Conservation (phyloP, 331 rosid species). For the Acacia concinna region DNA sequence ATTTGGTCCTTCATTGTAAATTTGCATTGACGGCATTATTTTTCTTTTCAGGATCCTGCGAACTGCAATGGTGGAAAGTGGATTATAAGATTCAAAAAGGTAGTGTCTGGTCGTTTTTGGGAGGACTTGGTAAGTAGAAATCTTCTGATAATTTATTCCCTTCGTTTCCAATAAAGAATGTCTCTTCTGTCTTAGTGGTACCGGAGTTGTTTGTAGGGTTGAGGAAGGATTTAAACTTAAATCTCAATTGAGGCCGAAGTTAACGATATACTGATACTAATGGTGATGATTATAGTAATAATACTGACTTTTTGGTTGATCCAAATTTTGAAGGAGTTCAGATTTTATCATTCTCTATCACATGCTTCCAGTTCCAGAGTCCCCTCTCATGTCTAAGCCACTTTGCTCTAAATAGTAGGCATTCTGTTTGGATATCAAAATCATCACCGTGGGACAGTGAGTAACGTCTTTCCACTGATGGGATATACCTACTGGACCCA, state of each 20-base stretch:
- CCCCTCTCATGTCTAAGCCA: not conserved
- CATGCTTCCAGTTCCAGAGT: not conserved
- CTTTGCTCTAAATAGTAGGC: not conserved
- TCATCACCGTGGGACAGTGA: not conserved
- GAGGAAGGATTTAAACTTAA: not conserved
- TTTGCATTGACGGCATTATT: not conserved
- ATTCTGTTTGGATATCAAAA: not conserved
- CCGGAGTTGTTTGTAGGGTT: not conserved
- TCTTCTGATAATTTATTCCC: not conserved
- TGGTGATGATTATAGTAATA: not conserved
- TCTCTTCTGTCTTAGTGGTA: not conserved
- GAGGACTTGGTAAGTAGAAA: slow-evolving; percentile 81
- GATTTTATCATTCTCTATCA: not conserved
- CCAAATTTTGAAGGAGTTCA: not conserved
- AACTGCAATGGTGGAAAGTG: slow-evolving; percentile 97
- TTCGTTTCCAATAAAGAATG: not conserved
- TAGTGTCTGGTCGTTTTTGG: slow-evolving; percentile 93
- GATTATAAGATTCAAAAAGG: slow-evolving; percentile 90
- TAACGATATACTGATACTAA: not conserved
- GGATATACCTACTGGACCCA: not conserved
- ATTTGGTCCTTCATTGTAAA: not conserved
- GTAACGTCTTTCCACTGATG: not conserved
- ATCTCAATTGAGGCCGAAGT: not conserved
- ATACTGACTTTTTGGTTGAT: not conserved
- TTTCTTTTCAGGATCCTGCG: slow-evolving; percentile 76